Conservation (phyloP, 2,329 filamentous ascomycete species). For the Madurella fahalii region DNA sequence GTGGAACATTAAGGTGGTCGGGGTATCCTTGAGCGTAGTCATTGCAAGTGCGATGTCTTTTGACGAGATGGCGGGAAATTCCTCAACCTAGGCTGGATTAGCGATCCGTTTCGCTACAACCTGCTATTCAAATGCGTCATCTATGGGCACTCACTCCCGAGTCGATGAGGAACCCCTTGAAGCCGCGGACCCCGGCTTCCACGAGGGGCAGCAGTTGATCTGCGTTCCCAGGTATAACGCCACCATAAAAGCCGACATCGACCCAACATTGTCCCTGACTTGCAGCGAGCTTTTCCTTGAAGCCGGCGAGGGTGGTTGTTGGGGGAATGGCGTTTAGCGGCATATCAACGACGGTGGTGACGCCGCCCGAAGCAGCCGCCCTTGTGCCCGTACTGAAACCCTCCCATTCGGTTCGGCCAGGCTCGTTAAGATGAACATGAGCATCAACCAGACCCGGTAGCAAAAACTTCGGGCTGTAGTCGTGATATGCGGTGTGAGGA, state of each 20-base stretch:
- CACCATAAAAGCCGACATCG: conserved; percentile 97
- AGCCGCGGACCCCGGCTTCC: conserved; percentile 81
- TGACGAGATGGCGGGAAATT: conserved; percentile 88
- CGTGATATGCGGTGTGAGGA: conserved; percentile 65
- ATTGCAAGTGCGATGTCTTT: conserved; percentile 77
- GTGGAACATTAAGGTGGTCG: conserved; percentile 97
- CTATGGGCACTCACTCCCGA: conserved; percentile 68
- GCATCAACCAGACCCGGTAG: conserved; percentile 92
- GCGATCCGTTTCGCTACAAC: neutral
- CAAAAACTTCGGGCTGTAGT: conserved; percentile 81
- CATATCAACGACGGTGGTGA: conserved; percentile 97
- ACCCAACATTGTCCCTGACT: conserved; percentile 91
- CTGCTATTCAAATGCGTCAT: neutral
- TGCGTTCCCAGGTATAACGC: conserved; percentile 86
- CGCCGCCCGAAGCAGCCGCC: conserved; percentile 90
- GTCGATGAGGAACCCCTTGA: conserved; percentile 97
- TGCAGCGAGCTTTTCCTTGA: conserved; percentile 81
- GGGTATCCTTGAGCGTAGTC: conserved; percentile 69
- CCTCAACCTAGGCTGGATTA: conserved; percentile 63
- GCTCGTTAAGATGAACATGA: conserved; percentile 96
- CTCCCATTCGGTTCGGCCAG: conserved; percentile 96
- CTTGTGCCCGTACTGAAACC: conserved; percentile 93
- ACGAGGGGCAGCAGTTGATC: conserved; percentile 75
- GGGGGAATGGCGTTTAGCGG: conserved; percentile 95
- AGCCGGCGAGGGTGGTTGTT: conserved; percentile 79